Percentiles rank a stretch among this genome's conserved stretches.
Evolutionary conservation across 164 flowering plant species (phyloP).

Genomic region (Sedum album): DNA sequence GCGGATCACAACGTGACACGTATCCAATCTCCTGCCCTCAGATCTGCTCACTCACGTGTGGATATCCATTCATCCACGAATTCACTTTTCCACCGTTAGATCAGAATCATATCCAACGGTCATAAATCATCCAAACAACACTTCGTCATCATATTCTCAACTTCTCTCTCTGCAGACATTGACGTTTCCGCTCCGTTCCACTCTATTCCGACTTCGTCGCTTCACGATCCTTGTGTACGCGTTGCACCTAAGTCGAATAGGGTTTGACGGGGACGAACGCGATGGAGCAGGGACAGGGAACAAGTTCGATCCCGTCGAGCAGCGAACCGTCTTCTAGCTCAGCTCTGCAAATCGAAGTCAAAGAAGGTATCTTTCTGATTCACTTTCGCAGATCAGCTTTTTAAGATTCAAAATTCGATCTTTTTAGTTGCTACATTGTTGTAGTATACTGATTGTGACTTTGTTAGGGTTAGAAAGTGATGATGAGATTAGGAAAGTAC

Average conservation of each 20-base stretch:
- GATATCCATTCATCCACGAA: background rate
- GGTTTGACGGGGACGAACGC: conserved; percentile 19
- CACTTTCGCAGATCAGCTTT: background rate
- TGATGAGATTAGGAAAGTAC: conserved; percentile 94
- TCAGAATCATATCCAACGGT: conserved; percentile 1
- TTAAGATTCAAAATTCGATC: background rate
- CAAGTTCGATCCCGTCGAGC: conserved; percentile 77
- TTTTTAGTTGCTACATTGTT: background rate
- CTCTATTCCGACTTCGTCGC: background rate
- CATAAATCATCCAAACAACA: background rate
- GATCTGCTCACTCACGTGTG: background rate
- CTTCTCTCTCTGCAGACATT: background rate
- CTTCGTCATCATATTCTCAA: background rate
- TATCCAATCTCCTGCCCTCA: background rate
- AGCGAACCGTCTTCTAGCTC: conserved; percentile 72
- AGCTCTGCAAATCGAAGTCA: too few species aligned
- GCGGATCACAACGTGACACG: too few species aligned
- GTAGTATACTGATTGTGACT: background rate
- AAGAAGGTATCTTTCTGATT: conserved; percentile 51
- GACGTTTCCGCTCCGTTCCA: background rate
- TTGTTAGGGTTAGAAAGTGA: conserved; percentile 81
- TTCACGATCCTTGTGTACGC: background rate
- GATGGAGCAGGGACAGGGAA: conserved; percentile 50
- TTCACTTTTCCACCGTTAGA: background rate
- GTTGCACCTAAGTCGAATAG: background rate